Evolutionary conservation across 176 grass and related monocot genomes (phyloP).

Genomic region (Phyllostachys edulis): DNA sequence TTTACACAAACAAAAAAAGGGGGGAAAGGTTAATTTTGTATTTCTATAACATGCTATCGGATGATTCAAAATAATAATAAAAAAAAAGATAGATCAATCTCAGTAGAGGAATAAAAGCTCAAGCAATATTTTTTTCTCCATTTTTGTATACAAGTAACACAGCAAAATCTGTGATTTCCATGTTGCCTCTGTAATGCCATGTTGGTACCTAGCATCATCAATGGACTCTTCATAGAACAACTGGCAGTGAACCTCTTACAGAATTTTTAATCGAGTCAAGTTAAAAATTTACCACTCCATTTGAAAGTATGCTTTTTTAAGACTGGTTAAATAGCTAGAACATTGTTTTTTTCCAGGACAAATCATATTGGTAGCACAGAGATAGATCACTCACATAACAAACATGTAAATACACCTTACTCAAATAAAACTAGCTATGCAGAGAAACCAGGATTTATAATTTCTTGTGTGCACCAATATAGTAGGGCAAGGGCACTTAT

Average conservation of each 20-base stretch:
- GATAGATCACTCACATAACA: not conserved
- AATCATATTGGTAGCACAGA: not conserved
- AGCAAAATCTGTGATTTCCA: slow-evolving; percentile 1
- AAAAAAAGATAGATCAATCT: not conserved
- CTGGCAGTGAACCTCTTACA: not conserved
- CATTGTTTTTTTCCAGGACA: not conserved
- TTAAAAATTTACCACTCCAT: not conserved
- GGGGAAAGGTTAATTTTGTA: slow-evolving; percentile 3
- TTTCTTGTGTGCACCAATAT: not conserved
- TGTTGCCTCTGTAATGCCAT: not conserved
- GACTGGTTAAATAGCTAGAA: not conserved
- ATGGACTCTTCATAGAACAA: slow-evolving; percentile 18
- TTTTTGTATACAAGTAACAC: not conserved
- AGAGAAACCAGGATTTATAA: not conserved
- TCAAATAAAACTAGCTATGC: not conserved
- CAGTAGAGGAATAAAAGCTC: not conserved
- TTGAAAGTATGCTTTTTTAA: not conserved
- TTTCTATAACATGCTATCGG: not conserved
- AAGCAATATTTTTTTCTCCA: not conserved
- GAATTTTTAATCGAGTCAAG: not conserved
- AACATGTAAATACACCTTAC: not conserved
- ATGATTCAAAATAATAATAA: not conserved
- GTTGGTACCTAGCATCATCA: not conserved
- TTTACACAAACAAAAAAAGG: not conserved
- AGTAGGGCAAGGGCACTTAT: not conserved